Evolutionary conservation across 1,139 yeast species (phyloP), one percentile per base, ranked within the genome.

Genomic region (Geotrichum klebahnii): DNA sequence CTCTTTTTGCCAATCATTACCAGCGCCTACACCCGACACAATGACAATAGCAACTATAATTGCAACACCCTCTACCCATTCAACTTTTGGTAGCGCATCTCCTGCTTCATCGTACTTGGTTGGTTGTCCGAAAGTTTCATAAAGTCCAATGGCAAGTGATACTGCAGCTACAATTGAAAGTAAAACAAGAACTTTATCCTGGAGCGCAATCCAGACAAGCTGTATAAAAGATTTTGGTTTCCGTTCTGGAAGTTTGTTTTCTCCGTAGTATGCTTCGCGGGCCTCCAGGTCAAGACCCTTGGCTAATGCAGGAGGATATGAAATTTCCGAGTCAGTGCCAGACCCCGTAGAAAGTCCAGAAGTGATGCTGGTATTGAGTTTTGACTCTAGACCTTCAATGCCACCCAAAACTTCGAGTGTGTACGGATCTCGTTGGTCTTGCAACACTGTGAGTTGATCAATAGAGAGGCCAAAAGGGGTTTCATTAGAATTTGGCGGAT

Each of bases 61-160:
- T 38, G 98, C 98, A 38, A 90, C 96, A 58, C 99, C 99, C 72
- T 92, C 99, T 44, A 94, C 96, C 97, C 97, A 89, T 64, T 89
- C 95, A 24, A 90, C 92, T 60, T 80, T 79, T 16, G 96, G 96
- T 50, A 82, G 65, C 17, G 79, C 72, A 22, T 78, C 73, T 22
- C 96, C 95, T 58, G 87, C 86, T 10, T 78, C 82, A 64, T 90
- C 97, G 61, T 78, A 77, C 61, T 80, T 80, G 0, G 89, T 74
- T 0, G 83, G 89, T 58, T 85, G 86, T 37, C 95, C 96, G 69
- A 89, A 84, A 1, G 96, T 83, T 68, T 92, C 95, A 67, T 94
- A 94, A 19, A 92, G 72, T 0, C 98, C 99, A 51, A 94, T 72
- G 0, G 95, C 94, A 47, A 94, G 75, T 0, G 97, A 89, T 1